Percentiles rank a stretch among this genome's conserved stretches.
Evolutionary conservation across 2,329 filamentous ascomycete genomes (phyloP).

Genomic region (Cladorrhinum sp.): DNA sequence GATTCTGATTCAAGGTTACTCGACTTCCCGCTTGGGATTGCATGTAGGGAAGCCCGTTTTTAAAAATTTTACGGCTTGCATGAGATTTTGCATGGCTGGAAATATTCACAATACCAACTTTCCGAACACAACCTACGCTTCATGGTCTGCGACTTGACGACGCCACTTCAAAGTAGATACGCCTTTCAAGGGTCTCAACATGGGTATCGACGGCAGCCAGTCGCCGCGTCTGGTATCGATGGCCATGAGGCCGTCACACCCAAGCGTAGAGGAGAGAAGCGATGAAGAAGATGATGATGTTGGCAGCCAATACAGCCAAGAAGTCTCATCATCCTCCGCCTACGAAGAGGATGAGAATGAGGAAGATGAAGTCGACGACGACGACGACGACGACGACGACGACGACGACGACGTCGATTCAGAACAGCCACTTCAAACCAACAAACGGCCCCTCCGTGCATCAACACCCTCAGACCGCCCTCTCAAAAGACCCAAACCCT

Average conservation of each 20-base stretch:
- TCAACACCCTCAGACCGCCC: constrained; percentile 25
- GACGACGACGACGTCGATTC: not conserved
- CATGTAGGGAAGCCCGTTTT: too few relatives aligned
- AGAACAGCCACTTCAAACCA: not conserved
- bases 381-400: not conserved
- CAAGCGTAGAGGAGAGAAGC: not conserved
- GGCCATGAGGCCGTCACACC: not conserved
- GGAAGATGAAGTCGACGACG: not conserved
- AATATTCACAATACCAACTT: too few relatives aligned
- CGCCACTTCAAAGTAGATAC: too few relatives aligned
- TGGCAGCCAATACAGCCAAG: not conserved
- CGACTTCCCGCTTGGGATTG: too few relatives aligned
- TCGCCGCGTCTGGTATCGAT: not conserved
- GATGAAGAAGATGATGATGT: not conserved
- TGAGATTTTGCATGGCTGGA: too few relatives aligned
- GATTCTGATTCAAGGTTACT: too few relatives aligned
- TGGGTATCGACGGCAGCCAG: not conserved
- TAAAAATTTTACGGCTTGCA: too few relatives aligned
- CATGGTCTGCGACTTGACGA: too few relatives aligned
- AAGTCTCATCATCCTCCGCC: constrained; percentile 1
- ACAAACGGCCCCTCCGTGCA: constrained; percentile 12
- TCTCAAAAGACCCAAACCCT: constrained; percentile 43
- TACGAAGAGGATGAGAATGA: constrained; percentile 1
- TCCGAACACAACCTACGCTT: too few relatives aligned
- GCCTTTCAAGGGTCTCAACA: not conserved